A percentile compares a stretch with the other conserved stretches of the same genome.
Evolutionary conservation across 768 basidiomycete genomes (phyloP).

Genomic region (Paxillus rubicundulus): DNA sequence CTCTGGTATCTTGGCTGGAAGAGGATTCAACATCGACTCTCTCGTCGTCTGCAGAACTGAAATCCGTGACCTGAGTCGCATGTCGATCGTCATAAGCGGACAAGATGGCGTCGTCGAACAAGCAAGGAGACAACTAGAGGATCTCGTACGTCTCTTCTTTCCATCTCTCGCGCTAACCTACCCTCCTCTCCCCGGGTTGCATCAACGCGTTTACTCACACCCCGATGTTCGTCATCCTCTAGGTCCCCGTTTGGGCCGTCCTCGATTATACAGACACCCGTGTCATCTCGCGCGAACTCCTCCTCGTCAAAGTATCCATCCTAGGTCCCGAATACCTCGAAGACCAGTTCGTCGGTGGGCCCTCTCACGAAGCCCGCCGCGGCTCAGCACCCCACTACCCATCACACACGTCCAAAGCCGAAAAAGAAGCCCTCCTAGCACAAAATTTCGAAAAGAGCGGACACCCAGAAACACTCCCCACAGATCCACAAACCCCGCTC

Average conservation of each 20-base stretch:
- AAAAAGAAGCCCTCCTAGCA: slow-evolving; percentile 70
- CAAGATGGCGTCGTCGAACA: slow-evolving; percentile 99
- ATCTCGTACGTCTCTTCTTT: slow-evolving; percentile 63
- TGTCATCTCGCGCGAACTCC: slow-evolving; percentile 87
- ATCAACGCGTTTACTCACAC: neutral
- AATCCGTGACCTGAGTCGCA: slow-evolving; percentile 92
- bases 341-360: slow-evolving; percentile 83
- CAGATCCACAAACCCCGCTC: slow-evolving; percentile 31
- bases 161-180: neutral
- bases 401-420: slow-evolving; percentile 48
- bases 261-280: slow-evolving; percentile 94
- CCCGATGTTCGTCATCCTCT: neutral
- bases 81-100: slow-evolving; percentile 96
- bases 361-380: slow-evolving; percentile 73
- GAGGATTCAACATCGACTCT: slow-evolving; percentile 99
- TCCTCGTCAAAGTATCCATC: slow-evolving; percentile 95
- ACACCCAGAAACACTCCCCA: slow-evolving; percentile 30
- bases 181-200: neutral
- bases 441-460: slow-evolving; percentile 72
- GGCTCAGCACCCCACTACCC: slow-evolving; percentile 13
- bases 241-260: slow-evolving; percentile 99
- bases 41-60: slow-evolving; percentile 98
- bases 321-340: slow-evolving; percentile 97
- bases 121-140: slow-evolving; percentile 92
- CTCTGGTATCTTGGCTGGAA: slow-evolving; percentile 93